Conservation (phyloP, 192 early-diverging fungal species). For the Funneliformis geosporum region DNA sequence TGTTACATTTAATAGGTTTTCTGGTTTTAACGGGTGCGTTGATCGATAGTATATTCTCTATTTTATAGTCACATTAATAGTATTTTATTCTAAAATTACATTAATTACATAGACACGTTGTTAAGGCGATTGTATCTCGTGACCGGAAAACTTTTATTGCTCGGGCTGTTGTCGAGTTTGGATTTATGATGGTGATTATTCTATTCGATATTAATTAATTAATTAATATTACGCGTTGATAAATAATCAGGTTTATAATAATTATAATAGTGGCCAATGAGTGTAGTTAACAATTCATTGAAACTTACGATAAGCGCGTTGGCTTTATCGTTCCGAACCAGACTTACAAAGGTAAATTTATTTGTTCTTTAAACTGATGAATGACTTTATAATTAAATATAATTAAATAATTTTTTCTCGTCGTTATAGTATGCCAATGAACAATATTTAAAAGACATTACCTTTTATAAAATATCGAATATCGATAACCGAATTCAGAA, state of each 20-base stretch:
- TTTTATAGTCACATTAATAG: not conserved
- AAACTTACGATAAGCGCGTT: conserved; percentile 60
- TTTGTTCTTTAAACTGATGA: not conserved
- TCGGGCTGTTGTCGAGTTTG: conserved; percentile 65
- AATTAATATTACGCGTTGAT: not conserved
- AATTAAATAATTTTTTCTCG: not conserved
- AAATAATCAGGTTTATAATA: not conserved
- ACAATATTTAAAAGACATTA: conserved; percentile 72
- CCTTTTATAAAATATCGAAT: conserved; percentile 83
- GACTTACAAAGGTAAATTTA: conserved; percentile 51
- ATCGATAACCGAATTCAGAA: conserved; percentile 77
- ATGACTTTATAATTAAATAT: not conserved
- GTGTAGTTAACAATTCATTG: conserved; percentile 64
- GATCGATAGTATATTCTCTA: not conserved
- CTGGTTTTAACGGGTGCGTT: conserved; percentile 54
- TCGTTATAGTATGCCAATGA: conserved; percentile 56
- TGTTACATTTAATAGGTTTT: conserved; percentile 40
- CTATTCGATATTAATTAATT: conserved; percentile 9
- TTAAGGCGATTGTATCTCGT: conserved; percentile 75
- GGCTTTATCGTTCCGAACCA: conserved; percentile 57
- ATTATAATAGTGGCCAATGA: conserved; percentile 58
- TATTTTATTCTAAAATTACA: conserved; percentile 4
- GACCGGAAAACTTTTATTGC: conserved; percentile 61
- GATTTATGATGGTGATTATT: conserved; percentile 57
- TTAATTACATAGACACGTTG: conserved; percentile 60